Conservation (phyloP, 352 stramenopile species). For the Pythium phragmiticola region DNA sequence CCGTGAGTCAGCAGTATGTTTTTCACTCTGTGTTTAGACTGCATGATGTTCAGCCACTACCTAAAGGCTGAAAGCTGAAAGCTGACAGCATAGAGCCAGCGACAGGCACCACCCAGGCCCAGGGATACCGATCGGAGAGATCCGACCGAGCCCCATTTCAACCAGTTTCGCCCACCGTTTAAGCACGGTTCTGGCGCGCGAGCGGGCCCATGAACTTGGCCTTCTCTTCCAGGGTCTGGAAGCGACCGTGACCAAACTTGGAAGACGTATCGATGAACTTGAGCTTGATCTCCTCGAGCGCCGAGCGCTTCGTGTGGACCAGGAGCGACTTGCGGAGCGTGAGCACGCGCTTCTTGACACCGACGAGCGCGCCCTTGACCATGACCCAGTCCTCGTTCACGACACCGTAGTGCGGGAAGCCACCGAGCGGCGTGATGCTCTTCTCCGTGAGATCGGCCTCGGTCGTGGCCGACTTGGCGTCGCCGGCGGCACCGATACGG, state of each 20-base stretch:
- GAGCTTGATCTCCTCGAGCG: conserved; percentile 96
- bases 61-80: too few species aligned
- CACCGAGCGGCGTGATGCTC: conserved; percentile 99
- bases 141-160: not conserved
- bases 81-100: not conserved
- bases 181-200: conserved; percentile 89
- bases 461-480: conserved; percentile 96
- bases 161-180: conserved; percentile 28
- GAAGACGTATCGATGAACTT: conserved; percentile 97
- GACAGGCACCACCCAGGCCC: not conserved
- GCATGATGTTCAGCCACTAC: not conserved
- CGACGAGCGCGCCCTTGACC: conserved; percentile 98
- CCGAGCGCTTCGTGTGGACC: conserved; percentile 96
- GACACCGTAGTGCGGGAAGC: conserved; percentile 99
- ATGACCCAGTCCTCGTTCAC: conserved; percentile 99
- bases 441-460: conserved; percentile 99
- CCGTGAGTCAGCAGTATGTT: conserved; percentile 30
- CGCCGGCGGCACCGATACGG: conserved; percentile 93
- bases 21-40: conserved; percentile 14
- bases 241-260: conserved; percentile 99
- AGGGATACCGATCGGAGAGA: not conserved
- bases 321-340: conserved; percentile 99
- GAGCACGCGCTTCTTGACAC: conserved; percentile 98
- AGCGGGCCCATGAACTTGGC: conserved; percentile 98
- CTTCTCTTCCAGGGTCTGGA: conserved; percentile 99